Percentiles rank a stretch among this genome's conserved stretches.
These are phyloP conservation scores for Rhododendron mucronatum DNA, from an alignment of 148 eudicot species.

Conservation along the genomic window DNA sequence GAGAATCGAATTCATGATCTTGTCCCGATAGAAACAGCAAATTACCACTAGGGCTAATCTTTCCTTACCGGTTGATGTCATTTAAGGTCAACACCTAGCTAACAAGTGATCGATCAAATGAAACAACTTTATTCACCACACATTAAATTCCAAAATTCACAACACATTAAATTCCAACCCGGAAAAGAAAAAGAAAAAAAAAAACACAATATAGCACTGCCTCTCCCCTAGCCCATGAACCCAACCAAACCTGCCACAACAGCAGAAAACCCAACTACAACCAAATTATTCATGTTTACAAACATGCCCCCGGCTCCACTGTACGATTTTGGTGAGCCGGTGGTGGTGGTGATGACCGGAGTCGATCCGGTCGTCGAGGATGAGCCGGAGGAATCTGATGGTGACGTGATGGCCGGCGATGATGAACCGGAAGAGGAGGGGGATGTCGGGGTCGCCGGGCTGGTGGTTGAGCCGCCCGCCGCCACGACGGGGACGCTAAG, in stretches of 20 bases:
- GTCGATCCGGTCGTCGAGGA: neutral
- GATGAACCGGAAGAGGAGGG: neutral
- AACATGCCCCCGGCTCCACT: slow-evolving; percentile 12
- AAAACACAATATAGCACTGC: slow-evolving; percentile 34
- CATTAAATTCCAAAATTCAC: no score
- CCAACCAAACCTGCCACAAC: slow-evolving; percentile 23
- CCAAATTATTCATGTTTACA: slow-evolving; percentile 7
- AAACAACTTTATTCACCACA: no score
- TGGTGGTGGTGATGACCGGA: slow-evolving; percentile 1
- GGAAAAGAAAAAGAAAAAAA: neutral
- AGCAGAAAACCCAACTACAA: slow-evolving; percentile 13
- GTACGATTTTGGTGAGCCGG: neutral
- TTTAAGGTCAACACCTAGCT: no score
- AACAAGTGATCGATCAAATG: no score
- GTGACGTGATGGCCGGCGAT: neutral
- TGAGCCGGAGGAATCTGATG: neutral
- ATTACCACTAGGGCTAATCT: no score
- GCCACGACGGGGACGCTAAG: slow-evolving; percentile 29
- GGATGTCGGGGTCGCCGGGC: neutral
- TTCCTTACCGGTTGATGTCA: no score
- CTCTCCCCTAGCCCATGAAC: slow-evolving; percentile 49
- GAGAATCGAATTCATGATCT: no score
- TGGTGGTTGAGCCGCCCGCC: neutral
- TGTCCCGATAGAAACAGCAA: no score
- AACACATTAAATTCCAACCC: no score